phyloP scores from a whole-genome alignment of 2,329 filamentous ascomycete species.

The Pyricularia sp. region DNA sequence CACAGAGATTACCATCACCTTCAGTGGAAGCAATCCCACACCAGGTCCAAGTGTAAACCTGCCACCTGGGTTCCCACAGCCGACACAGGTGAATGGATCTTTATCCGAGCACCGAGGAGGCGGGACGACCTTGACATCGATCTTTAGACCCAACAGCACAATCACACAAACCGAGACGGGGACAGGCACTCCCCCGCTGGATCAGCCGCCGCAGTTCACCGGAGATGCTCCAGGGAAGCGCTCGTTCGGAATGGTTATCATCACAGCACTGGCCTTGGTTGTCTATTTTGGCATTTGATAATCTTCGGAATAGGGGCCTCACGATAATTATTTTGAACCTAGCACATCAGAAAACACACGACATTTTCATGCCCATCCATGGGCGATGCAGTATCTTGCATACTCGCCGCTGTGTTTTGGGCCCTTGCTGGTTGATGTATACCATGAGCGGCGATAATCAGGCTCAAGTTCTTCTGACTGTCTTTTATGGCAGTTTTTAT shows the following conservation, averaged over 20 bases:
- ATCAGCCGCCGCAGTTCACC: neutral
- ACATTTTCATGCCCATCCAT: neutral
- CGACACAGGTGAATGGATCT: neutral
- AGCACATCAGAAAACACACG: neutral
- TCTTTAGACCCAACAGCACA: neutral
- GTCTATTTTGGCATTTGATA: slow-evolving; percentile 1
- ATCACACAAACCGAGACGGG: neutral
- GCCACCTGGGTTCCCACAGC: neutral
- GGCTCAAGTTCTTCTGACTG: neutral
- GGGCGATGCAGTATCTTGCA: neutral
- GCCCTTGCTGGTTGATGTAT: neutral
- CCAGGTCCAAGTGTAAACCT: neutral
- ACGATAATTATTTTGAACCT: neutral
- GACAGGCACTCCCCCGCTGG: neutral
- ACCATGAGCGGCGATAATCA: neutral
- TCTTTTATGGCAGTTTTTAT: neutral
- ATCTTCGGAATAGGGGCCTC: slow-evolving; percentile 2
- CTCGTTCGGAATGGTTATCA: neutral
- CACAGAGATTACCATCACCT: neutral
- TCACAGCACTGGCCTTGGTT: neutral
- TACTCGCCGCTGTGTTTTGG: neutral
- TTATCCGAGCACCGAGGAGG: neutral
- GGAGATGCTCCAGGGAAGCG: neutral
- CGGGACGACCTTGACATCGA: neutral
- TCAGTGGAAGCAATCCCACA: neutral